Percentiles rank a stretch among this genome's conserved stretches.
Evolutionary conservation across 371 early-diverging fungal species (phyloP).

Genomic region (Phascolomyces articulosus): DNA sequence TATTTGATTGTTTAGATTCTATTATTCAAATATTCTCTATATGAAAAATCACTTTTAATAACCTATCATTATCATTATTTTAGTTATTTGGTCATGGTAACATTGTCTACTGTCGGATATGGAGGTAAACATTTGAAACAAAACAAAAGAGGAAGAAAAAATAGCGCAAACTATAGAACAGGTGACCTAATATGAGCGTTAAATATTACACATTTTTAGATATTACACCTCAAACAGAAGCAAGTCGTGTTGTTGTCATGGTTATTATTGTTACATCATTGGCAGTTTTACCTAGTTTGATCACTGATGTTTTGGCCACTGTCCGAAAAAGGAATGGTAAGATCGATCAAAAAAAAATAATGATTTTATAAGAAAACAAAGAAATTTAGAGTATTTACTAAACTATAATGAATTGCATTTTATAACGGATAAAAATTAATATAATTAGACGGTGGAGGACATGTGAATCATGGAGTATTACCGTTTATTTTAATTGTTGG

Average conservation of each 20-base stretch:
- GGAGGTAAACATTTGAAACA: too few relatives aligned
- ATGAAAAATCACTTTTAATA: too few relatives aligned
- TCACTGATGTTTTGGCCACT: conserved; percentile 61
- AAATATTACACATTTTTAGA: conserved; percentile 55
- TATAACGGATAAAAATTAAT: not conserved
- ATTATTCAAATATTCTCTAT: too few relatives aligned
- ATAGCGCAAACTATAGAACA: too few relatives aligned
- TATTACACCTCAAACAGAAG: conserved; percentile 65
- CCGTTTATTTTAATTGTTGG: conserved; percentile 71
- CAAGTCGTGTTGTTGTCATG: conserved; percentile 70
- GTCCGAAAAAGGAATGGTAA: conserved; percentile 51
- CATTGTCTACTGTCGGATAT: conserved; percentile 80
- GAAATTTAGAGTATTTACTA: too few relatives aligned
- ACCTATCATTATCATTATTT: not conserved
- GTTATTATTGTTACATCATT: conserved; percentile 69
- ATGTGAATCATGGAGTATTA: conserved; percentile 44
- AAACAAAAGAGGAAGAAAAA: too few relatives aligned
- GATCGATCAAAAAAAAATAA: not conserved
- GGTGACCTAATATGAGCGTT: too few relatives aligned
- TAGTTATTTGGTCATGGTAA: conserved; percentile 67
- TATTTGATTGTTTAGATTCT: not conserved
- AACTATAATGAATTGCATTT: too few relatives aligned
- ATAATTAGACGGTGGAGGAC: conserved; percentile 43
- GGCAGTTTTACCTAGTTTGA: conserved; percentile 63
- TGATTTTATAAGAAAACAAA: not conserved